These are phyloP conservation scores for Avena insularis DNA, from an alignment of 176 grass and related monocot species.

Conservation along the genomic window DNA sequence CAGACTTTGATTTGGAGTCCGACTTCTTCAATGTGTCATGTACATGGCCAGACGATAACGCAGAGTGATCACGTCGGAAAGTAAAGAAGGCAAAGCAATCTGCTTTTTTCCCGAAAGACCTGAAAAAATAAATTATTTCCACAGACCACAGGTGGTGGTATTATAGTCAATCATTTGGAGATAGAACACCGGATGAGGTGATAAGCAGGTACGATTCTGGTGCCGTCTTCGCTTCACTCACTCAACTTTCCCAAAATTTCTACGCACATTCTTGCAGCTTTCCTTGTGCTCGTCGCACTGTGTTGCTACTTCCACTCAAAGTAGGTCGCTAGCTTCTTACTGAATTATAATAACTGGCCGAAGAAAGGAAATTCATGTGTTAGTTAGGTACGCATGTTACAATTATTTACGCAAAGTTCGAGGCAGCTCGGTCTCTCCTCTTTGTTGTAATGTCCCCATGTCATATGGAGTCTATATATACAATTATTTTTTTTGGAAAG, in stretches of 20 bases:
- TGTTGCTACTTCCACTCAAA: not conserved
- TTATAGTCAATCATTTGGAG: slow-evolving; percentile 25
- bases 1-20: slow-evolving; percentile 31
- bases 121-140: not conserved
- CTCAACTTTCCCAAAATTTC: not conserved
- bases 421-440: not conserved
- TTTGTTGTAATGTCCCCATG: too few species aligned
- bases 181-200: not conserved
- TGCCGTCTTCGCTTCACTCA: slow-evolving; percentile 30
- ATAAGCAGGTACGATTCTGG: not conserved
- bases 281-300: not conserved
- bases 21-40: slow-evolving; percentile 13
- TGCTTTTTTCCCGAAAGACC: slow-evolving; percentile 29
- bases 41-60: slow-evolving; percentile 34
- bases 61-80: slow-evolving; percentile 24
- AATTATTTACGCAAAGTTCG: not conserved
- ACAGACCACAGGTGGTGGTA: not conserved
- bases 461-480: too few species aligned
- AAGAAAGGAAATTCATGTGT: not conserved
- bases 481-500: not conserved
- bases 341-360: not conserved
- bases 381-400: not conserved
- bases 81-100: slow-evolving; percentile 23
- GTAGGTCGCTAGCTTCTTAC: not conserved
- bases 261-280: not conserved